Evolutionary conservation across 306 rosid species (phyloP), one percentile per base, ranked within the genome.

Genomic region (Ormosia emarginata): DNA sequence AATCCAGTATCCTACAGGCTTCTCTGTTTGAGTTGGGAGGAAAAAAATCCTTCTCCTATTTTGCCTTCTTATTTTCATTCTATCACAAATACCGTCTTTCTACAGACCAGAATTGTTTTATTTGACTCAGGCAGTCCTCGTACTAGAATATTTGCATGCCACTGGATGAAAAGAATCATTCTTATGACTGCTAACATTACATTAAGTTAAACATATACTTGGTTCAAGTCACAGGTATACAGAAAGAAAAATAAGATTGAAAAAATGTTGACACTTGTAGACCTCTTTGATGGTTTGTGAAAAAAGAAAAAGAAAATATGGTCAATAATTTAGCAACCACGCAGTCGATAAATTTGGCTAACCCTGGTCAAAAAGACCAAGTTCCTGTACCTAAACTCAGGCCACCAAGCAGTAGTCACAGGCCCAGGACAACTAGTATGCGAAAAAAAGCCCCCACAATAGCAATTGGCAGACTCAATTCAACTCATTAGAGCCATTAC

Each of bases 351-450:
- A 74, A 55, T 56, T 61, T 58, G n/a, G 66, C 39, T 33, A 67
- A 43, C 41, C 49, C 72, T 30, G 62, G 47, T n/a, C 70, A 11
- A 12, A 32, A 18, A 33, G 10, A 62, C 18, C 13, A 47, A 41
- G 41, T 29, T 58, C 57, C 4, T 6, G 39, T 24, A 15, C 50
- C 77, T 72, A 53, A 40, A 58, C 46, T 13, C 59, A 5, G 56
- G 56, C 67, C 43, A 81, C 40, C 49, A 40, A 81, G 50, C 9
- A 29, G n/a, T 33, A 79, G 78, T 59, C 30, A 43, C 71, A 46
- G 7, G 17, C 41, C 71, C 41, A 36, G 55, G 34, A 11, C 41
- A 57, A 7, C n/a, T 37, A 65, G 30, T 56, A 14, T 37, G 9
- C 8, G 9, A 29, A 13, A 34, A 34, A 40, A 70, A 24, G 37